A percentile compares a stretch with the other conserved stretches of the same genome.
These are phyloP conservation scores for Thraustotheca clavata DNA, from an alignment of 352 stramenopile genomes.

Conservation along the genomic window DNA sequence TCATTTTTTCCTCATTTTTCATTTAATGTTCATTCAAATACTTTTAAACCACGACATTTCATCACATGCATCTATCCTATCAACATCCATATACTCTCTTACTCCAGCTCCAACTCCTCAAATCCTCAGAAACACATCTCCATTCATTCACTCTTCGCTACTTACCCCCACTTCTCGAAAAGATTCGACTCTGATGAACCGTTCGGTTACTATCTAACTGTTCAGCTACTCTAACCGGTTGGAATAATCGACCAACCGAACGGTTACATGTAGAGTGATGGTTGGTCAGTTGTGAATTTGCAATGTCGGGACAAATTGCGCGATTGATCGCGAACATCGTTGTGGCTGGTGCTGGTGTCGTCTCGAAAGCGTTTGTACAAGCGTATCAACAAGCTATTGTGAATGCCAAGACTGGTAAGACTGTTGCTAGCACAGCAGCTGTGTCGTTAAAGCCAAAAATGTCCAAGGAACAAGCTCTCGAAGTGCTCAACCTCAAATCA, in stretches of 20 bases:
- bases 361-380: slow-evolving; percentile 82
- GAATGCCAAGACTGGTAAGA: slow-evolving; percentile 74
- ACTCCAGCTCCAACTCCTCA: no score
- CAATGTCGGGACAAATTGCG: slow-evolving; percentile 72
- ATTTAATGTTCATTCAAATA: no score
- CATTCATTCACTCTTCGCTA: no score
- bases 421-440: slow-evolving; percentile 39
- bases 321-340: slow-evolving; percentile 78
- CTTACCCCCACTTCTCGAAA: no score
- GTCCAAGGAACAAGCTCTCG: slow-evolving; percentile 57
- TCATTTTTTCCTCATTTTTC: no score
- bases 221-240: no score
- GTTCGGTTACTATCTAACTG: no score
- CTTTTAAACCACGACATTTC: no score
- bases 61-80: no score
- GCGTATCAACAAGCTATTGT: slow-evolving; percentile 83
- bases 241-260: neutral
- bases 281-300: slow-evolving; percentile 3
- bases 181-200: no score
- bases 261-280: neutral
- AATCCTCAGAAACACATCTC: no score
- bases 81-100: no score
- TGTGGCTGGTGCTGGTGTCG: slow-evolving; percentile 70
- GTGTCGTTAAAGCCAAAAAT: slow-evolving; percentile 71
- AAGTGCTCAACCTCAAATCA: slow-evolving; percentile 74